These are phyloP conservation scores for Penicillium sp. DNA, from an alignment of 2,329 filamentous ascomycete genomes.

Conservation along the genomic window DNA sequence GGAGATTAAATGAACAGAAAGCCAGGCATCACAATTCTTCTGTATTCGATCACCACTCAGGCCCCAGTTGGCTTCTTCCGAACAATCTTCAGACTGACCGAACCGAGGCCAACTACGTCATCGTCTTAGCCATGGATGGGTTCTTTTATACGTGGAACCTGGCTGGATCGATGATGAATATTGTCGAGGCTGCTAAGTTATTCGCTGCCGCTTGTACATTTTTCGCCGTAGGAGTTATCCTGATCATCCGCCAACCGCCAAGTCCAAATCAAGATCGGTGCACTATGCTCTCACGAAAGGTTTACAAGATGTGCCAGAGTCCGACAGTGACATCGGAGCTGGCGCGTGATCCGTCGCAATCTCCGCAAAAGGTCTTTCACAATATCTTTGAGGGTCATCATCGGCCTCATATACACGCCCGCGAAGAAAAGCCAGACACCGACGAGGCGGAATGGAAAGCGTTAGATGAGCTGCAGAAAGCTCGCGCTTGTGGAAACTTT, in stretches of 20 bases:
- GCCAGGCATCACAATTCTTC: slow-evolving; percentile 8
- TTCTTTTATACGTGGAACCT: slow-evolving; percentile 1
- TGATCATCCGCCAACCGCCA: slow-evolving; percentile 9
- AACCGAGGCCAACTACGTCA: slow-evolving; percentile 6
- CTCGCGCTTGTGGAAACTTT: slow-evolving; percentile 64
- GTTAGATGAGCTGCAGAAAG: slow-evolving; percentile 51
- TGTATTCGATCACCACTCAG: too few species aligned
- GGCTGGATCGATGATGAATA: background rate
- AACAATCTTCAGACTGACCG: background rate
- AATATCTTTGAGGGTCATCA: slow-evolving; percentile 49
- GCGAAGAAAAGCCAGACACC: slow-evolving; percentile 26
- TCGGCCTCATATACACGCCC: background rate
- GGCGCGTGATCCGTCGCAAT: slow-evolving; percentile 51
- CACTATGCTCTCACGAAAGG: slow-evolving; percentile 44
- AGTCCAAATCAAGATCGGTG: slow-evolving; percentile 15
- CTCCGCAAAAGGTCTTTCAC: slow-evolving; percentile 55
- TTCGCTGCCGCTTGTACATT: background rate
- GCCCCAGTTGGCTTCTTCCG: background rate
- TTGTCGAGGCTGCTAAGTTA: background rate
- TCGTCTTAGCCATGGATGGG: background rate
- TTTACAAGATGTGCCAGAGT: slow-evolving; percentile 53
- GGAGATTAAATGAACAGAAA: too few species aligned
- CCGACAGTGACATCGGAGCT: slow-evolving; percentile 57
- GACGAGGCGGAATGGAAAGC: slow-evolving; percentile 17
- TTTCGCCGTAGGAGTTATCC: background rate